These are phyloP conservation scores for Ophiocordyceps unilateralis DNA, from an alignment of 2,329 filamentous ascomycete species.

Conservation along the genomic window DNA sequence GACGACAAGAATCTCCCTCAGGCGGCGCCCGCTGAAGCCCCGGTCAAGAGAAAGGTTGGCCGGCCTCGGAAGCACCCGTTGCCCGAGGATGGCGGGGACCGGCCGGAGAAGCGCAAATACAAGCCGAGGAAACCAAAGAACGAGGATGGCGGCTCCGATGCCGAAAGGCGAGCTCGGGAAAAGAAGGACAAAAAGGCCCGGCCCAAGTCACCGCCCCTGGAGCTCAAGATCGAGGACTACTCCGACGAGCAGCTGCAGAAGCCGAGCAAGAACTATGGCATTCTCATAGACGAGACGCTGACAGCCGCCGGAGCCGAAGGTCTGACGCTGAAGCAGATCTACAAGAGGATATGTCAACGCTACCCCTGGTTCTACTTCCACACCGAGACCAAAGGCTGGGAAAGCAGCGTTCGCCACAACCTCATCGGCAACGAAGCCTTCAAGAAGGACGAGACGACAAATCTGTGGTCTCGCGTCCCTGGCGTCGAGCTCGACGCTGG, in stretches of 20 bases:
- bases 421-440: constrained; percentile 45
- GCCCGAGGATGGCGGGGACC: constrained; percentile 35
- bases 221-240: constrained; percentile 36
- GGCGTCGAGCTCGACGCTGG: constrained; percentile 42
- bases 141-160: constrained; percentile 37
- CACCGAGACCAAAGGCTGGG: constrained; percentile 47
- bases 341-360: constrained; percentile 39
- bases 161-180: constrained; percentile 35
- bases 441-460: constrained; percentile 37
- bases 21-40: constrained; percentile 28
- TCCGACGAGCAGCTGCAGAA: constrained; percentile 41
- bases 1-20: constrained; percentile 34
- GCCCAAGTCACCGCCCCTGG: constrained; percentile 42
- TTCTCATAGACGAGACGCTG: constrained; percentile 43
- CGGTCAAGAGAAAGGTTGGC: constrained; percentile 46
- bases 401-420: constrained; percentile 47
- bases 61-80: constrained; percentile 46
- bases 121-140: constrained; percentile 40
- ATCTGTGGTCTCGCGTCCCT: constrained; percentile 39
- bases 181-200: constrained; percentile 43
- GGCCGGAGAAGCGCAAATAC: constrained; percentile 47
- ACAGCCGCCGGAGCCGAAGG: constrained; percentile 34
- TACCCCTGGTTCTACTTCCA: constrained; percentile 44
- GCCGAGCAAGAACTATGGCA: constrained; percentile 44
- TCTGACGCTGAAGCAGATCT: constrained; percentile 43